Base-by-base conservation (phyloP, 108 stramenopile genomes). In the Schizochytrium sp. region DNA sequence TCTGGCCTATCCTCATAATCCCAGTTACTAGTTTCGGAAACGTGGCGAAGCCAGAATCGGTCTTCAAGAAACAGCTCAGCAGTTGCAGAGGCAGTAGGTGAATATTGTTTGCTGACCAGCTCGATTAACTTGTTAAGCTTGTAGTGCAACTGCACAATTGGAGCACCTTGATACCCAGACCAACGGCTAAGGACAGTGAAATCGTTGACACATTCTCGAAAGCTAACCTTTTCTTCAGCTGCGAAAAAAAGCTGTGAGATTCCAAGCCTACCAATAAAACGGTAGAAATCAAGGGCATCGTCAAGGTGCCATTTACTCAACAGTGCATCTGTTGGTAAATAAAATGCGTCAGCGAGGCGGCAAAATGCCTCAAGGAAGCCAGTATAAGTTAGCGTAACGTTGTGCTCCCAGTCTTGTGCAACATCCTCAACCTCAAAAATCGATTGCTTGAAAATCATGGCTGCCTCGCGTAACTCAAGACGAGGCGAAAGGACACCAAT, bases 371-470 rank as follows among this genome's bases (percentile, higher is more conserved):
- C 76, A 2, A 83, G 53, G 40, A 83, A 83, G 50, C 17, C 76
- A 2, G 76, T 83, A 53, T 83, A 83, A 50, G 76, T 38, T 8
- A 83, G 47, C 47, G 76, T 83, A 13, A 83, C 76, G 3, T 46
- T 13, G 50, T 40, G 47, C 53, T 83, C 76, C 76, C 76, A 83
- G 53, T 83, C 76, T 40, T 83, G 76, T 53, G 76, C 76, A 1
- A 83, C 8, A 28, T 83, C 76, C 76, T 55, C 76, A 28, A 83
- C 76, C 76, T 83, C 76, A 40, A 83, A 83, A 28, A 83, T 49
- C 0, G 50, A 55, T 40, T 49, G 50, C 47, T 83, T 83, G 76
- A 83, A 83, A 28, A 83, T 83, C 5, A 83, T 47, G 76, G 76
- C 76, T 10, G 40, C 76, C 76, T 83, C 76, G 76, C 76, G 76